These are phyloP conservation scores for Paraphoma chrysanthemicola DNA, from an alignment of 2,329 filamentous ascomycete genomes.

Conservation along the genomic window DNA sequence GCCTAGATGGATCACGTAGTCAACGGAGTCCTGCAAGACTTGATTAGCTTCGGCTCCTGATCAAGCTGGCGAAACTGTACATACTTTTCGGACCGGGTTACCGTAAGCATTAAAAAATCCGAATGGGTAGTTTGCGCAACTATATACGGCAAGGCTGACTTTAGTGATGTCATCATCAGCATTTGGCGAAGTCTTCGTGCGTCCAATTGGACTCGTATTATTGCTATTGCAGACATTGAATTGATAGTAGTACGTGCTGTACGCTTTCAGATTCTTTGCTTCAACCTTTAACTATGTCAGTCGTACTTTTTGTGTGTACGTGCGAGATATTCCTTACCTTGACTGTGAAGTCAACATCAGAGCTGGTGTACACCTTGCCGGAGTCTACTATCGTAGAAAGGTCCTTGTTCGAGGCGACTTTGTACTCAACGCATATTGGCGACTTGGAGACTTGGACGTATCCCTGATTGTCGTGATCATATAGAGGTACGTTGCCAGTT, in stretches of 20 bases:
- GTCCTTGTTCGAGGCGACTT: constrained; percentile 61
- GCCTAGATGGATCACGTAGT: constrained; percentile 51
- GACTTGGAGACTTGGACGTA: constrained; percentile 62
- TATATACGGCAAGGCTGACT: constrained; percentile 72
- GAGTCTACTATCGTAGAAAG: constrained; percentile 58
- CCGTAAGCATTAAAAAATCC: constrained; percentile 60
- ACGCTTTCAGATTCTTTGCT: constrained; percentile 66
- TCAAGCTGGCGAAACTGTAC: neutral
- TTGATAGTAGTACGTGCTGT: constrained; percentile 73
- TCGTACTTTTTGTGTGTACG: neutral
- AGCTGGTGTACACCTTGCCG: constrained; percentile 72
- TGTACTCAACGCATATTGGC: constrained; percentile 73
- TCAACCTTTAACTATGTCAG: constrained; percentile 60
- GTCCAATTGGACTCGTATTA: constrained; percentile 67
- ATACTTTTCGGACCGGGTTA: constrained; percentile 41
- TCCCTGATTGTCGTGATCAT: constrained; percentile 61
- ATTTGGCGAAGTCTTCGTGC: constrained; percentile 73
- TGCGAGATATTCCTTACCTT: constrained; percentile 57
- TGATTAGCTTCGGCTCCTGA: neutral
- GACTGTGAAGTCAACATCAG: constrained; percentile 77
- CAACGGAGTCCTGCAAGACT: constrained; percentile 48
- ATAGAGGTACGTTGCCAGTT: constrained; percentile 63
- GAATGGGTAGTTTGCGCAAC: constrained; percentile 64
- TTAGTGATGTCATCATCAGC: constrained; percentile 63
- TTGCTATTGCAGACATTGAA: constrained; percentile 72